Base-by-base conservation (phyloP, 2,329 filamentous ascomycete genomes). In the Mycogone perniciosa region DNA sequence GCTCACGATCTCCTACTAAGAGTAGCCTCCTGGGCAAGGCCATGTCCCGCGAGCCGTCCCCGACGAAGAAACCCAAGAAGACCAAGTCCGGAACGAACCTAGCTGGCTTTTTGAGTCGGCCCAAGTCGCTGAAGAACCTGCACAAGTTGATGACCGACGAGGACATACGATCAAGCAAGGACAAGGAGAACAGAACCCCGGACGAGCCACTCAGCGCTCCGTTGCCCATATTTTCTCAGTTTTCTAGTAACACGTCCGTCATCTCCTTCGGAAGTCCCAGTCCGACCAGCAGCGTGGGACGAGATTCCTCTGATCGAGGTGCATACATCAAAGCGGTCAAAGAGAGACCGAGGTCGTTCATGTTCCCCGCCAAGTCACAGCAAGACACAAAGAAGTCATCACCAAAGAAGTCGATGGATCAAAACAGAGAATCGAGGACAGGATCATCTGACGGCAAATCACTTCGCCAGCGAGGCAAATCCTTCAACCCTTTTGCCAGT, bases 161-260 rank as follows among this genome's bases (percentile, higher is more conserved):
- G 6, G 73, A 76, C 48, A 67, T 73, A 27, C 74, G 72, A 37
- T 67, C 70, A 38, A 68, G 67, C 30, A 85, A 80, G 60, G 85
- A 92, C 66, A 95, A 95, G 69, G 90, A 96, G 68, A 96, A 96
- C 65, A 79, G 77, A 48, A 84, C 80, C 31, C 88, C 88, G 1
- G 59, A 62, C 26, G 62, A 62, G 29, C 56, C 54, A 5, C 53
- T 48, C 34, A 56, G 56, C 50, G 51, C 54, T 4, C 75, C 79
- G 13, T 82, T 86, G 2, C 89, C 91, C 27, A 90, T 92, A 50
- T 96, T 88, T 75, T 81, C 87, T 10, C 85, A 93, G 61, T 93
- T 92, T 64, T 60, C 66, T 10, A 60, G 60, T 20, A 64, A 64
- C 40, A 54, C 60, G 6, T 55, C 60, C 5, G 51, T 56, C 29